phyloP scores from a whole-genome alignment of 371 early-diverging fungal species.

The Dentiscutata heterogama region DNA sequence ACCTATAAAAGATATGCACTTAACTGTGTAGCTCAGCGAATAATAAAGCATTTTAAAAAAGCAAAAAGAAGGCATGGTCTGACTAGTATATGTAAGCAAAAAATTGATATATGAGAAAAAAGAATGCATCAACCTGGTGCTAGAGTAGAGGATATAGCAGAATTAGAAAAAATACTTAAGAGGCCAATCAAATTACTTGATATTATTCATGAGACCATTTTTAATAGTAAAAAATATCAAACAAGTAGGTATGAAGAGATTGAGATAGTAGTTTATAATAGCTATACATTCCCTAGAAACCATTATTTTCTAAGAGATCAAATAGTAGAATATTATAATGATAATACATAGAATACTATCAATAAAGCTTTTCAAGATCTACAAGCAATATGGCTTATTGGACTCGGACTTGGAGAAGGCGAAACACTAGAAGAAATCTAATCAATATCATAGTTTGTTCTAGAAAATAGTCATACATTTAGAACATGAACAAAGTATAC shows the following conservation, averaged over 20 bases:
- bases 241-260: not conserved
- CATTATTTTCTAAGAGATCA: conserved; percentile 12
- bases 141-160: conserved; percentile 7
- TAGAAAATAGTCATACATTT: conserved; percentile 36
- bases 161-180: conserved; percentile 30
- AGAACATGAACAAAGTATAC: conserved; percentile 27
- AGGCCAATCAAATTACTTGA: conserved; percentile 23
- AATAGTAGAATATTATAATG: conserved; percentile 29
- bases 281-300: conserved; percentile 14
- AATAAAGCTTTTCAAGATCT: conserved; percentile 32
- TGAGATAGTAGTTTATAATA: conserved; percentile 10
- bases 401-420: conserved; percentile 9
- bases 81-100: conserved; percentile 14
- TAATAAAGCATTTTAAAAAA: conserved; percentile 19
- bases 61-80: conserved; percentile 23
- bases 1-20: conserved; percentile 10
- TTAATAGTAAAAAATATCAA: not conserved
- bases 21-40: conserved; percentile 27
- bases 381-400: conserved; percentile 28
- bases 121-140: conserved; percentile 18
- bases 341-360: conserved; percentile 8
- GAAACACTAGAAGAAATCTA: not conserved
- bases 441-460: conserved; percentile 12
- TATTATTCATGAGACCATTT: not conserved
- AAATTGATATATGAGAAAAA: conserved; percentile 11